A percentile compares a stretch with the other conserved stretches of the same genome.
These are phyloP conservation scores for Xylaria longipes DNA, from an alignment of 495 filamentous ascomycete species.

Conservation along the genomic window DNA sequence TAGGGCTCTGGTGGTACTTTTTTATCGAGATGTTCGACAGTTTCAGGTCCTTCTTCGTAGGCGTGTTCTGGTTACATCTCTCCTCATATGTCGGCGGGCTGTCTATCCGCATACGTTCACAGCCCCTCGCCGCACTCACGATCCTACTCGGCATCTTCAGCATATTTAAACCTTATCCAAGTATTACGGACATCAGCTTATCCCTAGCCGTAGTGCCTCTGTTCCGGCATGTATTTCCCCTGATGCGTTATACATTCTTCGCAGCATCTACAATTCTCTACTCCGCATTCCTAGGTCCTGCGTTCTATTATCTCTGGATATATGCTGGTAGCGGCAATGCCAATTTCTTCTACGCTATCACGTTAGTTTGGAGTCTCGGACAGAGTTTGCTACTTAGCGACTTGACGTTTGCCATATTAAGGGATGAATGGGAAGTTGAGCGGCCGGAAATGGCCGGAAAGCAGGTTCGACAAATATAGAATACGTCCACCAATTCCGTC, in stretches of 20 bases:
- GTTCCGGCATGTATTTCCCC: conserved; percentile 92
- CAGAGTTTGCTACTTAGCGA: conserved; percentile 81
- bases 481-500: neutral
- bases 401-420: conserved; percentile 80
- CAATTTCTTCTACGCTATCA: conserved; percentile 99
- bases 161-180: conserved; percentile 96
- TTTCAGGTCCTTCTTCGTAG: conserved; percentile 95
- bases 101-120: conserved; percentile 76
- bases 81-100: conserved; percentile 85
- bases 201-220: conserved; percentile 83
- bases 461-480: conserved; percentile 82
- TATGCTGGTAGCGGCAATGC: conserved; percentile 98
- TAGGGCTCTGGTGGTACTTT: conserved; percentile 99
- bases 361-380: conserved; percentile 93
- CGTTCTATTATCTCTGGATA: conserved; percentile 98
- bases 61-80: conserved; percentile 96
- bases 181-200: conserved; percentile 82
- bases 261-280: conserved; percentile 82
- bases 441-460: conserved; percentile 87
- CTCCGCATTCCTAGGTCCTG: conserved; percentile 84
- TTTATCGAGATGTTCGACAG: conserved; percentile 99
- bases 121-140: conserved; percentile 85
- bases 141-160: conserved; percentile 85
- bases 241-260: conserved; percentile 94
- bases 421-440: conserved; percentile 95